phyloP scores from a whole-genome alignment of 805 yeast species.

The Lipomyces orientalis region DNA sequence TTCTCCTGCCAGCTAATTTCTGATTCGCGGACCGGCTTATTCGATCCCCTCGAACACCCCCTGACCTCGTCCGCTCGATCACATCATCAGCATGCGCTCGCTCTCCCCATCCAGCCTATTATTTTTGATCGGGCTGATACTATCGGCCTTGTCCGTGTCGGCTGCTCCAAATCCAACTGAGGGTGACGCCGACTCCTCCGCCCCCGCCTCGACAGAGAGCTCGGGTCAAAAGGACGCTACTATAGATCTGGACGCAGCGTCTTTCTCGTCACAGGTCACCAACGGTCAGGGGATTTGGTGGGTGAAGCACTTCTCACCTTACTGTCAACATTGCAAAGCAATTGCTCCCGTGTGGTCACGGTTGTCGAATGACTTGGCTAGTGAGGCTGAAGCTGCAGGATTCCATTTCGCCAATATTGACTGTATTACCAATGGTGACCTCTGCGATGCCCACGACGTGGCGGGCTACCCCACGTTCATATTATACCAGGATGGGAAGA shows the following conservation, averaged over 20 bases:
- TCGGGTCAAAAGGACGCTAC: slow-evolving; percentile 10
- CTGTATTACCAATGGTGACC: slow-evolving; percentile 84
- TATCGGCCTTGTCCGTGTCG: neutral
- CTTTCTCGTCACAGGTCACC: slow-evolving; percentile 17
- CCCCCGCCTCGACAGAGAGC: slow-evolving; percentile 12
- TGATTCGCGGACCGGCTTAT: neutral
- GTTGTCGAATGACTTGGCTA: slow-evolving; percentile 61
- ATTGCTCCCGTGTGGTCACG: slow-evolving; percentile 85
- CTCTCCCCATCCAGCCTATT: neutral
- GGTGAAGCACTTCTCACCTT: slow-evolving; percentile 90
- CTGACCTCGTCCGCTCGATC: slow-evolving; percentile 2
- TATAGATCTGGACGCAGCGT: slow-evolving; percentile 27
- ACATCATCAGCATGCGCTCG: slow-evolving; percentile 3
- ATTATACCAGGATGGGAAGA: slow-evolving; percentile 55
- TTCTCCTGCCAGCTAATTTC: neutral
- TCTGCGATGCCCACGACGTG: slow-evolving; percentile 73
- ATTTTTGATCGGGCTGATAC: neutral
- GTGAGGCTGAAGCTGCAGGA: slow-evolving; percentile 52
- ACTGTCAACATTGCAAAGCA: slow-evolving; percentile 78
- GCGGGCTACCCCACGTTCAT: slow-evolving; percentile 71
- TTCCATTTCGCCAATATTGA: slow-evolving; percentile 74
- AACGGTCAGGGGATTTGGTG: slow-evolving; percentile 61
- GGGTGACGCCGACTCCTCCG: slow-evolving; percentile 3
- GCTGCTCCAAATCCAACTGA: neutral
- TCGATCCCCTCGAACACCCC: neutral